phyloP scores from a whole-genome alignment of 179 eudicot species.

The Silene coronaria region DNA sequence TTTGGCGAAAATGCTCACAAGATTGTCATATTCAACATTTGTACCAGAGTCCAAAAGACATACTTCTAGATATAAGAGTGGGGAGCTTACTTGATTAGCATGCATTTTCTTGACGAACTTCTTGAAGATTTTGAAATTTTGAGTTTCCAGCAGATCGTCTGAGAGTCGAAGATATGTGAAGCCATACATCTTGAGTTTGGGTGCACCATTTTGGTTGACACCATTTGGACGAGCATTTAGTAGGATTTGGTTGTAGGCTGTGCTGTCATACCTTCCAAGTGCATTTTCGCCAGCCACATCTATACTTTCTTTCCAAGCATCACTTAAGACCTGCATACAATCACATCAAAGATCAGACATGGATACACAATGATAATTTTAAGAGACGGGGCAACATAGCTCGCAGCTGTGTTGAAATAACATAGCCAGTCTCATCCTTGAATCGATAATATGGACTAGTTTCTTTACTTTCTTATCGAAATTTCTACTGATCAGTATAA shows the following conservation, averaged over 20 bases:
- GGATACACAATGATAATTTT: too few species aligned
- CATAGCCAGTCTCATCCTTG: too few species aligned
- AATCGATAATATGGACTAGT: background rate
- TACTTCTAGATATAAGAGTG: background rate
- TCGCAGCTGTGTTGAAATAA: too few species aligned
- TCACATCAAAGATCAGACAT: too few species aligned
- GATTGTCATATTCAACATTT: too few species aligned
- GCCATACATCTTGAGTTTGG: constrained; percentile 49
- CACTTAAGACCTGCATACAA: constrained; percentile 55
- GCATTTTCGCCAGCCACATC: constrained; percentile 83
- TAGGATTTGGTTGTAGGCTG: constrained; percentile 66
- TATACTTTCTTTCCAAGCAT: constrained; percentile 54
- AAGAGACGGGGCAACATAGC: too few species aligned
- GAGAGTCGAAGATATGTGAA: constrained; percentile 69
- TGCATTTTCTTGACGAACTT: constrained; percentile 73
- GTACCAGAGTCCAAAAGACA: too few species aligned
- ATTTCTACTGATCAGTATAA: background rate
- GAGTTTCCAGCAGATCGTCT: constrained; percentile 39
- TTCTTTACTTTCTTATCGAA: too few species aligned
- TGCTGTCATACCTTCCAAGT: constrained; percentile 58
- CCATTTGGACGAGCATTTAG: constrained; percentile 67
- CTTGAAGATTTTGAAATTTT: constrained; percentile 51
- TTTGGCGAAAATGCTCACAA: too few species aligned
- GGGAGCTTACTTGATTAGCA: constrained; percentile 51
- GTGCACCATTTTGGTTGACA: constrained; percentile 38